Percentiles rank a stretch among this genome's conserved stretches.
These are phyloP conservation scores for Ceratocystis cubensis DNA, from an alignment of 2,329 filamentous ascomycete genomes.

Conservation along the genomic window DNA sequence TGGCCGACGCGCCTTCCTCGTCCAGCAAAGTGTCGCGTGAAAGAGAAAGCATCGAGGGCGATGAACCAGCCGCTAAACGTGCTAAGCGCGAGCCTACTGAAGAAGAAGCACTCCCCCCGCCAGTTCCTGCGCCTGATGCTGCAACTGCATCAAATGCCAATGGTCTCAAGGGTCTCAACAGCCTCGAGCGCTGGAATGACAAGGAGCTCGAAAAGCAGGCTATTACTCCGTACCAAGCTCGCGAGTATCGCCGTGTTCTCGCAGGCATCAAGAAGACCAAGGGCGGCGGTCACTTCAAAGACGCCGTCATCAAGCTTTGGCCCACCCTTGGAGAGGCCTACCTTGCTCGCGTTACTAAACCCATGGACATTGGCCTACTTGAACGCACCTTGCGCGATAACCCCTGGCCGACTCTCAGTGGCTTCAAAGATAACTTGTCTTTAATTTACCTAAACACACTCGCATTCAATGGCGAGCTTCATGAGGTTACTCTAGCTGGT, in stretches of 20 bases:
- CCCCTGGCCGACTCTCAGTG: constrained; percentile 54
- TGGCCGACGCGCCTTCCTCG: constrained; percentile 34
- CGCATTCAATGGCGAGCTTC: constrained; percentile 68
- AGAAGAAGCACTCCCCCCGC: constrained; percentile 29
- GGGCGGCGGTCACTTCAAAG: constrained; percentile 60
- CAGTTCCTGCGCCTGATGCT: constrained; percentile 23
- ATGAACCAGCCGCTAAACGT: constrained; percentile 64
- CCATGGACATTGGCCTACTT: constrained; percentile 75
- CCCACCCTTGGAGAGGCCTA: constrained; percentile 65
- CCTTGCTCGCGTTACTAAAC: constrained; percentile 53
- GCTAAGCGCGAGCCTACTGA: constrained; percentile 55
- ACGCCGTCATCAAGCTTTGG: constrained; percentile 64
- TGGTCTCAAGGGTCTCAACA: constrained; percentile 26
- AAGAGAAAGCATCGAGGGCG: constrained; percentile 59
- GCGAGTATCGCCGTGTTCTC: constrained; percentile 52
- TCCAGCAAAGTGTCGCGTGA: constrained; percentile 55
- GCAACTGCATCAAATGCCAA: constrained; percentile 21
- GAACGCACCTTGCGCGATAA: constrained; percentile 65
- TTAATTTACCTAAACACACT: constrained; percentile 69
- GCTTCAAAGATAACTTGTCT: constrained; percentile 61
- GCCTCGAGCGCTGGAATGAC: constrained; percentile 33
- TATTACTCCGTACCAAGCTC: constrained; percentile 48
- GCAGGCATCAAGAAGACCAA: constrained; percentile 78
- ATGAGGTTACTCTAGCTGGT: constrained; percentile 54
- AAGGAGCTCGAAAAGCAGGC: constrained; percentile 33